Base-by-base conservation (phyloP, 306 rosid species). In the Styphnolobium japonicum region DNA sequence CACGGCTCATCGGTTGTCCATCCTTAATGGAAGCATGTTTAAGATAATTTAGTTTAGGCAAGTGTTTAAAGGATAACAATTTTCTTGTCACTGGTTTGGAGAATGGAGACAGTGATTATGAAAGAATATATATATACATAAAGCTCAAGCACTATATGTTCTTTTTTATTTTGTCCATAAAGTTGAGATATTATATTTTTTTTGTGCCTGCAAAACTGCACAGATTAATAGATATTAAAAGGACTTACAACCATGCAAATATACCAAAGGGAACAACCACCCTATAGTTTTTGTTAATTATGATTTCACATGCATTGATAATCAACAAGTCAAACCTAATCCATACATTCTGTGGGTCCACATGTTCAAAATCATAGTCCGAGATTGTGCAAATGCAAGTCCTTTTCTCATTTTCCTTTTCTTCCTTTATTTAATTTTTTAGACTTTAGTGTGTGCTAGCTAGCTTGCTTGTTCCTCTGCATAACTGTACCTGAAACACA, bases 251-350 rank as follows among this genome's bases (percentile, higher is more conserved):
- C 69, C 80, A 82, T 6, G 85, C 80, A 84, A 48, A 76, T 83
- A 72, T 60, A 60, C 31, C 37, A 69, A 68, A 61, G 63, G 78
- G 83, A 69, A 46, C 56, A 80, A 34, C 64, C 77, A 78, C 81
- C 53, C 80, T 77, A 75, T 55, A 23, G 86, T 75, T 87, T 84
- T 85, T 31, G 80, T 87, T 84, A 85, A 88, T 87, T 48, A 77
- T 71, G 86, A 83, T 83, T 82, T 64, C 71, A 83, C 79, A 83
- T 83, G 76, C 5, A 64, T 65, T 83, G 48, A 77, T 63, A 16
- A 71, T 83, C 40, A 53, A 71, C 64, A 83, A 77, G 86, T 77
- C 86, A 83, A 83, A 83, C 86, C 75, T 71, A 83, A 77, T 77
- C 83, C 71, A 82, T 55, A 71, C 80, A 82, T 82, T 82, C 46